Evolutionary conservation across 2,329 filamentous ascomycete species (phyloP).

Genomic region (Chaetomium globosum): DNA sequence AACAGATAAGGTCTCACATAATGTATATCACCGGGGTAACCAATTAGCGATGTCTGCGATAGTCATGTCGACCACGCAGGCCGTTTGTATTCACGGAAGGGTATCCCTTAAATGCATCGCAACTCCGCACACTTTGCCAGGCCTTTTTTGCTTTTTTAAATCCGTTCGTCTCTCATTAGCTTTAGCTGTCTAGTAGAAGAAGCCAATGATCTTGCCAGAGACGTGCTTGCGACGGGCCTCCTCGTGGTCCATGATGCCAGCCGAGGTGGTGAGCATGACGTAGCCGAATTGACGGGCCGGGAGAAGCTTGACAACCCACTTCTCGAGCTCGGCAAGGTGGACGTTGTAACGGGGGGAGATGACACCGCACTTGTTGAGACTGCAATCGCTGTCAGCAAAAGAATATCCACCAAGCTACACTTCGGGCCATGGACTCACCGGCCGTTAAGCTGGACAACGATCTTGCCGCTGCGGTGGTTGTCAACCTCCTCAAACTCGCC

Average conservation of each 20-base stretch:
- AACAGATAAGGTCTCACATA: not conserved
- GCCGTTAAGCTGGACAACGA: constrained; percentile 98
- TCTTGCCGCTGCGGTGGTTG: constrained; percentile 99
- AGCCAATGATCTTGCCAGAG: constrained; percentile 97
- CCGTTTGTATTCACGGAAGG: constrained; percentile 27
- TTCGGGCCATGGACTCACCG: constrained; percentile 50
- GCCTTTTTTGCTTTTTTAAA: constrained; percentile 23
- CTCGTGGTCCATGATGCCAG: constrained; percentile 99
- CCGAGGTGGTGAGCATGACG: constrained; percentile 98
- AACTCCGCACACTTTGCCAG: constrained; percentile 29
- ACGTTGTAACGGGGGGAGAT: constrained; percentile 99
- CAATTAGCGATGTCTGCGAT: not conserved
- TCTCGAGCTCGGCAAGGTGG: constrained; percentile 95
- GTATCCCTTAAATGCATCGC: constrained; percentile 31
- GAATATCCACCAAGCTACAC: constrained; percentile 20
- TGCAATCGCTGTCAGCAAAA: constrained; percentile 28
- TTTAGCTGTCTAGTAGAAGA: constrained; percentile 79
- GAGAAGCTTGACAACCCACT: constrained; percentile 99
- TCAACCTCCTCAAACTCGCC: constrained; percentile 99
- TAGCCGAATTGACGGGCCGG: constrained; percentile 99
- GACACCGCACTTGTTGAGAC: constrained; percentile 97
- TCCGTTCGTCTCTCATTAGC: constrained; percentile 28
- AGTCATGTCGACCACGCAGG: constrained; percentile 20
- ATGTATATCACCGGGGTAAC: not conserved
- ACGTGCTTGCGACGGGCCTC: constrained; percentile 99